A percentile compares a stretch with the other conserved stretches of the same genome.
These are phyloP conservation scores for Solanum hybrid DNA, from an alignment of 305 asterid genomes.

Conservation along the genomic window DNA sequence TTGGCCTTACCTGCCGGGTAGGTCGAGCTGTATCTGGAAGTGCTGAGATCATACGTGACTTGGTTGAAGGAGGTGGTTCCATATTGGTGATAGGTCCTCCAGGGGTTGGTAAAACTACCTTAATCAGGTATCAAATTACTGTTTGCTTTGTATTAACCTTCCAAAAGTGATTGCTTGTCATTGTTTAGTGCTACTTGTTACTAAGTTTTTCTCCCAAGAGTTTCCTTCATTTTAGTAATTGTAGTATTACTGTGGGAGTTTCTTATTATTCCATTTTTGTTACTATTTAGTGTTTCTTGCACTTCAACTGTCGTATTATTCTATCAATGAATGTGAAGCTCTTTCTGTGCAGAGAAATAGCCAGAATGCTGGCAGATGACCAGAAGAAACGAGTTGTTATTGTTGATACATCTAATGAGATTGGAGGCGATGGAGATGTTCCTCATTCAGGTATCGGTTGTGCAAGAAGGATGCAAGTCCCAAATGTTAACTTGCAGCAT, in stretches of 20 bases:
- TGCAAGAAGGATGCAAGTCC: constrained; percentile 99
- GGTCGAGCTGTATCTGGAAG: constrained; percentile 98
- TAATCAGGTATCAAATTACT: constrained; percentile 55
- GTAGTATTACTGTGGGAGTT: neutral
- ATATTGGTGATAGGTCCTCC: constrained; percentile 97
- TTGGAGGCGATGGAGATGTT: constrained; percentile 96
- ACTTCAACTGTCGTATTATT: neutral
- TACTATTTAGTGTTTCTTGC: neutral
- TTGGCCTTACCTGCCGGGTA: constrained; percentile 96
- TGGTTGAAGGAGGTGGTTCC: constrained; percentile 83
- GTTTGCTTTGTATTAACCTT: neutral
- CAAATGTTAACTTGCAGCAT: constrained; percentile 92
- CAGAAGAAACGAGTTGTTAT: constrained; percentile 84
- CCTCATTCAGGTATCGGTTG: constrained; percentile 97
- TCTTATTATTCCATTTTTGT: neutral
- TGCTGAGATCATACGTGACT: constrained; percentile 89
- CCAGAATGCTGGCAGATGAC: constrained; percentile 91
- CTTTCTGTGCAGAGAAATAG: constrained; percentile 63
- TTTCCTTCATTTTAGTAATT: too few relatives aligned
- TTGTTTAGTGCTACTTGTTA: neutral
- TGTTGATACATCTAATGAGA: constrained; percentile 96
- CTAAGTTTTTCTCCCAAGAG: too few relatives aligned
- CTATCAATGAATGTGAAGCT: neutral
- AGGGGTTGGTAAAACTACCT: constrained; percentile 96
- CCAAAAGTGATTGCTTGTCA: neutral